phyloP scores from a whole-genome alignment of 2,329 filamentous ascomycete species.

The Fusarium oligoseptatum region DNA sequence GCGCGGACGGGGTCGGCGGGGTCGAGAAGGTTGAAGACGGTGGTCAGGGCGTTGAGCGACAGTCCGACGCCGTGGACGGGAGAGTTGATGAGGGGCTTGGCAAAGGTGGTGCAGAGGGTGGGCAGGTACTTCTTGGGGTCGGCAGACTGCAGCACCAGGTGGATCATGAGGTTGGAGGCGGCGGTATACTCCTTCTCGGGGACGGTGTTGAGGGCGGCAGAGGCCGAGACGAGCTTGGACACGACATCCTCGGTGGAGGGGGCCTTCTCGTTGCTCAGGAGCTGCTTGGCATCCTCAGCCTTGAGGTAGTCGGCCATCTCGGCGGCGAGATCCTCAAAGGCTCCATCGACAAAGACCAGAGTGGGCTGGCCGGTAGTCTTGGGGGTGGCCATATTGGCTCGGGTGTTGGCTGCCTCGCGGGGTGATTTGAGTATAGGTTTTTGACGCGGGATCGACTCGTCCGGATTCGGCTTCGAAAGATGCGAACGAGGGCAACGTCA shows the following conservation, averaged over 20 bases:
- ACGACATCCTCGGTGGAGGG: conserved; percentile 82
- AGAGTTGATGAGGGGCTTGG: conserved; percentile 87
- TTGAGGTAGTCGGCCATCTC: conserved; percentile 97
- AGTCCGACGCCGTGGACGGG: conserved; percentile 87
- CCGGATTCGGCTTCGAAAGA: conserved; percentile 37
- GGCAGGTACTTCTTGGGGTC: conserved; percentile 89
- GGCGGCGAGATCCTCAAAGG: conserved; percentile 90
- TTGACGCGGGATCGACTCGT: conserved; percentile 30
- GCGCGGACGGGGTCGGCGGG: conserved; percentile 83
- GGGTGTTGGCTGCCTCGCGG: conserved; percentile 34
- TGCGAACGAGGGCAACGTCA: conserved; percentile 23
- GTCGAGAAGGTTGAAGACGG: conserved; percentile 94
- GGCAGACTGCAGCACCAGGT: conserved; percentile 88
- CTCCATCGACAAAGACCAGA: conserved; percentile 86
- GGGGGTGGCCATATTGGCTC: conserved; percentile 48
- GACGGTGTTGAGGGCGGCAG: conserved; percentile 81
- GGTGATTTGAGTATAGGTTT: conserved; percentile 36
- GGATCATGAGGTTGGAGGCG: conserved; percentile 96
- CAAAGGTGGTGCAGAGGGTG: conserved; percentile 89
- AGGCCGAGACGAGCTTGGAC: conserved; percentile 88
- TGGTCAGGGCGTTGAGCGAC: conserved; percentile 90
- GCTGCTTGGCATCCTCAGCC: conserved; percentile 80
- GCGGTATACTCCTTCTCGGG: conserved; percentile 97
- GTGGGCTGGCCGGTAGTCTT: conserved; percentile 65
- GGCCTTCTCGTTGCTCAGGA: conserved; percentile 79